Base-by-base conservation (phyloP, 2,329 filamentous ascomycete genomes). In the Thermochaetoides dissita region DNA sequence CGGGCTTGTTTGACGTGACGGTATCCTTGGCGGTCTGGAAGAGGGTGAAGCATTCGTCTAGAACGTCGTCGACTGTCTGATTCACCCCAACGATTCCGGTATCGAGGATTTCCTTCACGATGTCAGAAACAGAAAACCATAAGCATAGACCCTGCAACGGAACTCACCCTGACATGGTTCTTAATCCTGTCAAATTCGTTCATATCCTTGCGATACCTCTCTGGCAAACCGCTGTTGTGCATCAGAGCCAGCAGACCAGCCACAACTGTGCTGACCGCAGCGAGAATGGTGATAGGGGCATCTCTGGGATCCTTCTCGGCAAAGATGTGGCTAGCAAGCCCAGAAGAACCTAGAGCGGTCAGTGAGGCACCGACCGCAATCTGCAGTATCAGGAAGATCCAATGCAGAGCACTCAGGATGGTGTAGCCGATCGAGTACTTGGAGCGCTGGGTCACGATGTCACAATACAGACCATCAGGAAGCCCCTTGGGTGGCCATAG, bases 141-240 rank as follows among this genome's bases (percentile, higher is more conserved):
- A 8, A 8, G 11, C 3, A 2, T 8, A 10, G n/a, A 6, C 17
- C 17, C 5, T 24, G 10, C 8, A 8, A 3, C n/a, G 9, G 34
- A 10, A 24, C 24, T 5, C 35, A 53, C 53, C 51, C 48, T 68
- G 51, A 74, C 60, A 49, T 66, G 60, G 44, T 72, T 67, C 48
- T 72, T 68, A 29, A 72, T 58, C 34, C 64, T 60, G 40, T 61
- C 59, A 50, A 71, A 72, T 51, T 72, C 67, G 29, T 63, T 60
- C 49, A 63, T 64, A 50, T 73, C 62, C 39, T 63, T 64, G 29
- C 68, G 62, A 48, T 72, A 72, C 7, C 69, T 58, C 46, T 72
- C 67, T 2, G 70, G 69, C 11, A 74, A 52, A 1, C 70, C 70
- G 45, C 67, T 72, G 51, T 73, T 73, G 55, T 72, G 68, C 44